A percentile compares a stretch with the other conserved stretches of the same genome.
Conservation (phyloP, 805 yeast species). For the Millerago galiae region DNA sequence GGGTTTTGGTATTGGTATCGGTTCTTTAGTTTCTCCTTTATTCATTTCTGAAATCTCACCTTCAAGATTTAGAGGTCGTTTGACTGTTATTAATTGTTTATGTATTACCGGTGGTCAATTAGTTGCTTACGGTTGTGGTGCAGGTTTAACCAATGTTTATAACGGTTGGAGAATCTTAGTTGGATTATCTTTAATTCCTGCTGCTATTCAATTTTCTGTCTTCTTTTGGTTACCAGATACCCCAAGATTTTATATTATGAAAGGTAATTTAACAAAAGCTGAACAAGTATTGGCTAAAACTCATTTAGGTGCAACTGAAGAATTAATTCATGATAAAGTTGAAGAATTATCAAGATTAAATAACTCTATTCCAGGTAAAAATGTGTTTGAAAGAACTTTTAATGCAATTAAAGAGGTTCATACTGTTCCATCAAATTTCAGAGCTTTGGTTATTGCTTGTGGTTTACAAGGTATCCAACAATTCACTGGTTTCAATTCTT, state of each 20-base stretch:
- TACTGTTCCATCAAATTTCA: conserved; percentile 66
- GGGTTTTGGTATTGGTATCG: conserved; percentile 96
- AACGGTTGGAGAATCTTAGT: conserved; percentile 94
- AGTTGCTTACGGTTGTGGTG: conserved; percentile 90
- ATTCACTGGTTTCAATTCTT: conserved; percentile 92
- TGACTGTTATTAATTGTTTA: conserved; percentile 81
- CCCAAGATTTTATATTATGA: conserved; percentile 81
- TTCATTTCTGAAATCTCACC: conserved; percentile 93
- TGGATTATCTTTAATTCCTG: conserved; percentile 86
- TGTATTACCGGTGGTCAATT: conserved; percentile 95
- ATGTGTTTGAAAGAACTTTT: conserved; percentile 44
- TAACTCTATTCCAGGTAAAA: conserved; percentile 39
- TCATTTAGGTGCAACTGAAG: conserved; percentile 57
- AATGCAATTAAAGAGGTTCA: conserved; percentile 61
- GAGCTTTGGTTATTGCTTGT: conserved; percentile 87
- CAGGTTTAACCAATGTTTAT: conserved; percentile 64
- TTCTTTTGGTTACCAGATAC: conserved; percentile 92
- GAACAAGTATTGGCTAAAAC: conserved; percentile 55
- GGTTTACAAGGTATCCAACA: conserved; percentile 96
- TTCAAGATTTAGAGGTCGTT: conserved; percentile 81
- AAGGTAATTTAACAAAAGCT: conserved; percentile 61
- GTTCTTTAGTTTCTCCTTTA: conserved; percentile 89
- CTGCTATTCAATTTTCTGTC: conserved; percentile 65
- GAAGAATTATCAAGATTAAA: conserved; percentile 53
- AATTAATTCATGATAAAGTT: conserved; percentile 59